Base-by-base conservation (phyloP, 352 stramenopile genomes). In the Pythium brachiatum region DNA sequence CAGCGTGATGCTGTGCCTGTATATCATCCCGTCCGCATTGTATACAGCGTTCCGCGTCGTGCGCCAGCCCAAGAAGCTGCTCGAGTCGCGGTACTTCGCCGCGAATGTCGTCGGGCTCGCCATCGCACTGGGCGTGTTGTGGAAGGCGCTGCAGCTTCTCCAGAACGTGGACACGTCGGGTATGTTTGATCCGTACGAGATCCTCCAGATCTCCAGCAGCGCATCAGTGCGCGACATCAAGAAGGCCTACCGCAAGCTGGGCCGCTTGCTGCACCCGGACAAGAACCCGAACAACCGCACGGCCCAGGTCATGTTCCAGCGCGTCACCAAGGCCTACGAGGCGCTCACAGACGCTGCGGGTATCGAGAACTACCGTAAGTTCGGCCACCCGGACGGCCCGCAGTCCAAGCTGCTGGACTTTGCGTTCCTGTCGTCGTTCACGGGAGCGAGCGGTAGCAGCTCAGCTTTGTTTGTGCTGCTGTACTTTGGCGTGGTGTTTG, bases 151-250 rank as follows among this genome's bases (percentile, higher is more conserved):
- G 27, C 68, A 74, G 44, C 70, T 82, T 12, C 69, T 94, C 32
- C 79, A 89, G 73, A 78, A 74, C 68, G 79, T 91, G 11, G 83
- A 90, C 64, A 89, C 78, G 26, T 89, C 80, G 25, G 83, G 80
- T 57, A 66, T 90, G 34, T 94, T 95, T 57, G 86, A 95, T 47
- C 86, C 86, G 50, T 95, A 94, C 62, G 84, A 95, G 65, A 95
- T 94, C 60, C 68, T 95, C 39, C 64, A 80, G 57, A 75, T 95
- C 23, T 72, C 75, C 16, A 81, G 89, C 38, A 74, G 71, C 2
- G 66, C 83, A 5, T 80, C 76, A 15, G 44, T 74, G 38, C 70
- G 70, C 23, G 68, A 92, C 52, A 91, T 95, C 64, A 86, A 86
- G 57, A 90, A 89, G 64, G 82, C 81, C 12, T 95, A 88, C 66